Evolutionary conservation across 257 asterid genomes (phyloP).

Genomic region (Petrea volubilis): DNA sequence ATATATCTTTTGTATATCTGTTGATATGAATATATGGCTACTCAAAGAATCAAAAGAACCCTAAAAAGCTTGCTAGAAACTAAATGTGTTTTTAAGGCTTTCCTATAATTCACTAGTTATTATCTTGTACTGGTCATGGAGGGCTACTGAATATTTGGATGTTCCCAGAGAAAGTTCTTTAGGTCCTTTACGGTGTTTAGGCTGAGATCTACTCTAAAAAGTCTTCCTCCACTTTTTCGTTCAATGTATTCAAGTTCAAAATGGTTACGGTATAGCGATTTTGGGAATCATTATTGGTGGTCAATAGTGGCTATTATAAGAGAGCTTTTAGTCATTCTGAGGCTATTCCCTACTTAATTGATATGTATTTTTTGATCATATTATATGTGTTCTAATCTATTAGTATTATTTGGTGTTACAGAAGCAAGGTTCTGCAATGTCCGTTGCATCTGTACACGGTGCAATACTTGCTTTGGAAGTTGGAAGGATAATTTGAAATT

Average conservation of each 20-base stretch:
- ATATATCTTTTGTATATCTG: background rate
- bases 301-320: background rate
- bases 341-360: constrained; percentile 5
- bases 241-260: background rate
- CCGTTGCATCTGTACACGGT: constrained; percentile 85
- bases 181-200: too few species aligned
- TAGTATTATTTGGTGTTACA: constrained; percentile 39
- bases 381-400: constrained; percentile 19
- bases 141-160: too few species aligned
- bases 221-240: too few species aligned
- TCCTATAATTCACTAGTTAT: too few species aligned
- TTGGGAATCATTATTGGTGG: background rate
- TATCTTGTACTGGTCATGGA: too few species aligned
- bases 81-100: too few species aligned
- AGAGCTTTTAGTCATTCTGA: background rate
- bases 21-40: too few species aligned
- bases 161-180: too few species aligned
- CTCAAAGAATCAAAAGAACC: too few species aligned
- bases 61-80: too few species aligned
- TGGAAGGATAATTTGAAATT: background rate
- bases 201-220: too few species aligned
- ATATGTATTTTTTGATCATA: background rate
- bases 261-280: background rate
- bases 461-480: constrained; percentile 93
- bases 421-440: constrained; percentile 60